Base-by-base conservation (phyloP, 2,329 filamentous ascomycete species). In the Ilyonectria sp. region DNA sequence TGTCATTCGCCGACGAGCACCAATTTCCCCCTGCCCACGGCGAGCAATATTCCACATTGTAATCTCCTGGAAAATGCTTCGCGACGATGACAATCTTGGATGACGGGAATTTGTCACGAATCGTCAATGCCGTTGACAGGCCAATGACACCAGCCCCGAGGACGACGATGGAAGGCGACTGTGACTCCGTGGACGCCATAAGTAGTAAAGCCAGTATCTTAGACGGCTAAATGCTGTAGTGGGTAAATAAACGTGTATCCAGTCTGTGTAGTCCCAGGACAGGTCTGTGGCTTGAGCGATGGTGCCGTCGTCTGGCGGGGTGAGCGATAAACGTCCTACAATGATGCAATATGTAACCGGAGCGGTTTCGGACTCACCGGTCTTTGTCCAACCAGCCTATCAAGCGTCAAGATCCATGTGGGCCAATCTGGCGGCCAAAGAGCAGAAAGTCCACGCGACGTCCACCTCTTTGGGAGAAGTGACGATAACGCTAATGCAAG, bases 61-160 rank as follows among this genome's bases (percentile, higher is more conserved):
- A 94, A 81, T 96, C 93, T 46, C 94, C 93, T 0, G 93, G 93
- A 89, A 95, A 94, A 78, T 95, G 91, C 75, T 94, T 94, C 6
- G 93, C 91, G 29, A 92, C 82, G 47, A 94, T 83, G 0, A 91
- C 92, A 69, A 94, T 63, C 4, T 53, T 31, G 8, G 65, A 54
- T 11, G 46, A 73, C 9, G 82, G 79, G 74, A 88, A 84, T 63
- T 83, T 82, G n/a, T 89, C 89, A 15, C 58, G 49, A 15, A 92
- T 81, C 23, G 87, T 79, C 40, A 90, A 82, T 37, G 90, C 90
- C 3, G 89, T 91, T 2, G 90, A 91, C 49, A 92, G 83, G 15
- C 89, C 90, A 37, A 88, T 83, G 7, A 92, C 89, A 44, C 90
- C 90, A 46, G 90, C 90, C 58, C 89, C 90, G 71, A 55, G 52